Percentiles rank a stretch among this genome's conserved stretches.
Conservation (phyloP, 306 rosid genomes). For the Mucuna pruriens region DNA sequence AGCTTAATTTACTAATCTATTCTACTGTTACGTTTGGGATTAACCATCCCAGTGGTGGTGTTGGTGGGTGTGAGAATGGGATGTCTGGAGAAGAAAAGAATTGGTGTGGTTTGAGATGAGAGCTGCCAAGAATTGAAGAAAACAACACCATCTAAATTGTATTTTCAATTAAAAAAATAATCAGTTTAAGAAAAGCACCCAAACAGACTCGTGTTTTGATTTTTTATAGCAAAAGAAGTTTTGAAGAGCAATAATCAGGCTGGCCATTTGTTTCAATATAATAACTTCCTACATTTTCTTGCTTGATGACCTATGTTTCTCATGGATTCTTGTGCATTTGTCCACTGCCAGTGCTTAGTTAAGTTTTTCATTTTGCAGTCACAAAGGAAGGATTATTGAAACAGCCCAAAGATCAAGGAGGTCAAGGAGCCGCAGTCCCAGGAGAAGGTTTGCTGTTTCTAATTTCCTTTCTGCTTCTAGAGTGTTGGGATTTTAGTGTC, state of each 20-base stretch:
- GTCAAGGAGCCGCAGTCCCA: conserved; percentile 91
- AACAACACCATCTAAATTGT: neutral
- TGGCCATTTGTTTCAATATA: neutral
- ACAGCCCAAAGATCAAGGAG: conserved; percentile 51
- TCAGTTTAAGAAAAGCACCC: neutral
- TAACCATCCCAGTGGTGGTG: neutral
- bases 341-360: conserved; percentile 22
- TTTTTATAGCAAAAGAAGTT: neutral
- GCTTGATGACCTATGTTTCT: neutral
- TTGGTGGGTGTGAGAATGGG: neutral
- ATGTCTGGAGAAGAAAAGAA: neutral
- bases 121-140: neutral
- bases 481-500: neutral
- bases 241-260: neutral
- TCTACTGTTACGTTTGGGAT: neutral
- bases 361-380: conserved; percentile 50
- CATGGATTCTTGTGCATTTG: neutral
- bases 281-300: neutral
- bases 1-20: neutral
- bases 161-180: neutral
- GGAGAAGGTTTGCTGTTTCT: conserved; percentile 53
- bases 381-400: conserved; percentile 83
- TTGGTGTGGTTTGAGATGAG: neutral
- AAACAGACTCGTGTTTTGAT: neutral
- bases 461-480: neutral